Base-by-base conservation (phyloP, 768 basidiomycete genomes). In the Panaeolus cyanescens region DNA sequence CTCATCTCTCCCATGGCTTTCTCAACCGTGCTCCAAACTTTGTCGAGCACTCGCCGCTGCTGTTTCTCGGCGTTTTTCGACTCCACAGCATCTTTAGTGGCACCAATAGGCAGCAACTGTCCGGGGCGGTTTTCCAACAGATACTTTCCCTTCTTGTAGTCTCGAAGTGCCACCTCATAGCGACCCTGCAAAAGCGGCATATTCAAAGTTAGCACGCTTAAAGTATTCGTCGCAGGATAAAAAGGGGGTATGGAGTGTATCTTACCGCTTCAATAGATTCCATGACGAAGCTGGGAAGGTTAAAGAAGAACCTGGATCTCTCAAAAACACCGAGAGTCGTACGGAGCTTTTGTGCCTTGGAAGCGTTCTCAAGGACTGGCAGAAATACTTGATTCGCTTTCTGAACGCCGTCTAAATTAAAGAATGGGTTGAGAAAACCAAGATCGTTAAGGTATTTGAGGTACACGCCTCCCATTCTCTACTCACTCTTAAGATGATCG, bases 241-340 rank as follows among this genome's bases (percentile, higher is more conserved):
- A 50, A 50, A 50, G 45, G 22, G n/a, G 45, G 45, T 10, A 28
- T 4, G 30, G 45, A 32, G 39, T 5, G 32, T n/a, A 25, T 77
- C 88, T 67, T 70, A 96, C 95, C 60, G 90, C 90, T 72, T 96
- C 91, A 56, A 99, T 91, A 17, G 85, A 90, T 70, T 96, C 96
- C 22, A 92, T 83, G 22, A 99, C 85, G 50, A 90, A 89, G 31
- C 91, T 90, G 0, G 97, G 96, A n/a, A 99, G 83, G 69, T 96
- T 98, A 83, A 99, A 99, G 75, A 99, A 93, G 83, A 98, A 99
- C 68, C 96, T 96, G 55, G 93, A 96, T 40, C 95, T 85, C 67
- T 99, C 96, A 65, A 99, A 98, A 19, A 99, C 93, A 32, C 93
- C 91, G 5, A 99, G 85, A 0, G 97, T 98, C 0, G 91, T 93